Evolutionary conservation across 768 basidiomycete genomes (phyloP).

Genomic region (Termitomyces sp.): DNA sequence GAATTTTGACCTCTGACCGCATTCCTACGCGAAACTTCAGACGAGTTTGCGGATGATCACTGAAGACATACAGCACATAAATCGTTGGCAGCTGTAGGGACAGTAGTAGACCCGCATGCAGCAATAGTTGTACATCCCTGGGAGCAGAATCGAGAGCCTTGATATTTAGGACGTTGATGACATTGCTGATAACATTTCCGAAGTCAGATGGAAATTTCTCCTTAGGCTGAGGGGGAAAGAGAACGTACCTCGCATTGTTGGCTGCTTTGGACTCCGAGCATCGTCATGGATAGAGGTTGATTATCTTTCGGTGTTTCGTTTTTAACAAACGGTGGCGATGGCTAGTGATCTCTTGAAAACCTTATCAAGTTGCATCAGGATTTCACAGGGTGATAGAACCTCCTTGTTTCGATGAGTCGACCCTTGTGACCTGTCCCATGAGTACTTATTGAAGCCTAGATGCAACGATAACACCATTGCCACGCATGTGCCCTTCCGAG

Average conservation of each 20-base stretch:
- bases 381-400: too few species aligned
- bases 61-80: neutral
- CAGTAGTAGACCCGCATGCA: neutral
- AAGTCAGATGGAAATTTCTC: too few species aligned
- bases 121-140: neutral
- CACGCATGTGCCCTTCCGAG: too few species aligned
- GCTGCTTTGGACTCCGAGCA: neutral
- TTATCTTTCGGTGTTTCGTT: neutral
- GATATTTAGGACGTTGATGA: conserved; percentile 35
- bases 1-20: conserved; percentile 40
- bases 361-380: neutral
- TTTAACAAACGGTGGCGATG: too few species aligned
- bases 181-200: conserved; percentile 38
- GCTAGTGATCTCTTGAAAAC: too few species aligned
- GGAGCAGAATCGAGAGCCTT: neutral
- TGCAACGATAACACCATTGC: too few species aligned
- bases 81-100: neutral
- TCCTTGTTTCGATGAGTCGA: neutral
- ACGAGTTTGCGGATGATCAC: neutral
- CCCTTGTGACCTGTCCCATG: too few species aligned
- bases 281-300: neutral
- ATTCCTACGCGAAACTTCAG: neutral
- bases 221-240: neutral
- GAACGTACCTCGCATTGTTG: conserved; percentile 1
- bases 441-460: too few species aligned